Conservation (phyloP, 257 asterid species). For the Fraxinus excelsior region DNA sequence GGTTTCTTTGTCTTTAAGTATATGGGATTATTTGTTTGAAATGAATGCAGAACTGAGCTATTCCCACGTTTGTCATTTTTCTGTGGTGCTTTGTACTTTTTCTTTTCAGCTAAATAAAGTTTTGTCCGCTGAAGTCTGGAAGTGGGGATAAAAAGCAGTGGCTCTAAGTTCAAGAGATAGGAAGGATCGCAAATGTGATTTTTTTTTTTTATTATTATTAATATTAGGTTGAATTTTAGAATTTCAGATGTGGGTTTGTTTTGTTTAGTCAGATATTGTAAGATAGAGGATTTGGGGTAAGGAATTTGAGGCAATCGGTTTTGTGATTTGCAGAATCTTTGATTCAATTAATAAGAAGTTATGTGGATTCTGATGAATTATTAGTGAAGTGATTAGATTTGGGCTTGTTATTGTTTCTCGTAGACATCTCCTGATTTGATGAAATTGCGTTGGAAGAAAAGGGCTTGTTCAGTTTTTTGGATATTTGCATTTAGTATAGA, state of each 20-base stretch:
- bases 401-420: slow-evolving; percentile 15
- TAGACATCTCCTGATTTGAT: background rate
- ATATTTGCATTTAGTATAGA: background rate
- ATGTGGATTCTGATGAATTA: background rate
- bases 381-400: slow-evolving; percentile 9
- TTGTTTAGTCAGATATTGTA: background rate
- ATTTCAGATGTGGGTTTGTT: background rate
- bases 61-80: background rate
- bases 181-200: background rate
- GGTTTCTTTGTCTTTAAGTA: slow-evolving; percentile 13
- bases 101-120: slow-evolving; percentile 26
- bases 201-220: no score
- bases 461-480: background rate
- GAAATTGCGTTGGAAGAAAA: slow-evolving; percentile 6
- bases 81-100: slow-evolving; percentile 16
- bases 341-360: background rate
- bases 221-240: slow-evolving; percentile 18
- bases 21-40: slow-evolving; percentile 25
- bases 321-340: slow-evolving; percentile 17
- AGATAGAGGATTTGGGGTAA: background rate
- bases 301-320: slow-evolving; percentile 6
- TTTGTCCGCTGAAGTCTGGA: slow-evolving; percentile 15
- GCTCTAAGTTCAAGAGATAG: slow-evolving; percentile 2
- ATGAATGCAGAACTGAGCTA: slow-evolving; percentile 23
- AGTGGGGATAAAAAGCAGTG: slow-evolving; percentile 23